These are phyloP conservation scores for Mycosarcoma maydis DNA, from an alignment of 1,284 basidiomycete genomes.

Conservation along the genomic window DNA sequence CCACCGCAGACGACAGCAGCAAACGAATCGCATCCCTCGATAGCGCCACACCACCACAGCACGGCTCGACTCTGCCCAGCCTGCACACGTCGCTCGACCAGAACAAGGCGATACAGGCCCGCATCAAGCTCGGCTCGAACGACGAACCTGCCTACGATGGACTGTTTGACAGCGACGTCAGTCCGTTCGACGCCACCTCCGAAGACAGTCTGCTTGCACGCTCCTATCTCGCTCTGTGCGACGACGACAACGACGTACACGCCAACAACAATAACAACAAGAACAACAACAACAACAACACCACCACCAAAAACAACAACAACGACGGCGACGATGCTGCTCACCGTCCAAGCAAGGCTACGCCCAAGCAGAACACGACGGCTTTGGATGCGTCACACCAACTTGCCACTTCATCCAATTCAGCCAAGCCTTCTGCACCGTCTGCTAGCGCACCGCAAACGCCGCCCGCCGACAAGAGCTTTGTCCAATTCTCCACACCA, in stretches of 20 bases:
- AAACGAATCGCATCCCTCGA: constrained; percentile 6
- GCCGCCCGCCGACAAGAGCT: constrained; percentile 24
- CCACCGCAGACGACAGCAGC: not conserved
- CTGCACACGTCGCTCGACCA: constrained; percentile 25
- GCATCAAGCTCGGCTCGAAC: constrained; percentile 1
- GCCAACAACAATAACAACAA: no score
- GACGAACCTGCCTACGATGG: constrained; percentile 22
- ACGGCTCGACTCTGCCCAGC: constrained; percentile 3
- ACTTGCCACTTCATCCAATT: not conserved
- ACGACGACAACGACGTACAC: no score
- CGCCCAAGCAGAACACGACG: not conserved
- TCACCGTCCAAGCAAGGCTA: not conserved
- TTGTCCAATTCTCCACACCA: constrained; percentile 18
- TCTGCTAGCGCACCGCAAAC: constrained; percentile 6
- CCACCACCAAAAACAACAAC: no score
- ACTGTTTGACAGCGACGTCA: constrained; percentile 10
- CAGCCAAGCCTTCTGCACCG: not conserved
- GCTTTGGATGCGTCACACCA: not conserved
- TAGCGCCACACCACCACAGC: constrained; percentile 3
- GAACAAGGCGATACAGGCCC: constrained; percentile 24
- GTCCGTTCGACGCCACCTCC: constrained; percentile 1
- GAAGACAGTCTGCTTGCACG: not conserved
- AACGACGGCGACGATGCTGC: constrained; percentile 25
- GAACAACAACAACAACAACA: no score
- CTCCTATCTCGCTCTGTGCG: constrained; percentile 33